phyloP scores from a whole-genome alignment of 2,329 filamentous ascomycete species.

The Tolypocladium tropicale region DNA sequence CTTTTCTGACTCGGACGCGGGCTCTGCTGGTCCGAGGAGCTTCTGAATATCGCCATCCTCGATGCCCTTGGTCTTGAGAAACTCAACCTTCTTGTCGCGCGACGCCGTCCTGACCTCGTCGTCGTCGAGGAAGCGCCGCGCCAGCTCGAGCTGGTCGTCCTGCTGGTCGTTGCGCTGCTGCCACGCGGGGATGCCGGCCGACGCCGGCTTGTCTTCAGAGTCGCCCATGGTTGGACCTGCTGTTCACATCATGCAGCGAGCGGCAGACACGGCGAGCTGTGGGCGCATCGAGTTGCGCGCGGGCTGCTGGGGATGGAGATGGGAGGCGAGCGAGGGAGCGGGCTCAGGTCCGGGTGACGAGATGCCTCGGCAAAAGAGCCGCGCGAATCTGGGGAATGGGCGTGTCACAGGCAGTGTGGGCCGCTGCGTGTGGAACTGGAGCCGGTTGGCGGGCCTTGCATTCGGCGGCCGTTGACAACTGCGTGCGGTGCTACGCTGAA shows the following conservation, averaged over 20 bases:
- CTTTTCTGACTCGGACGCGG: conserved; percentile 5
- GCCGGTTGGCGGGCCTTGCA: not conserved
- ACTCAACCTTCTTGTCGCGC: conserved; percentile 62
- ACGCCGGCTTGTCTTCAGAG: conserved; percentile 15
- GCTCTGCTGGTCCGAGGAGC: conserved; percentile 38
- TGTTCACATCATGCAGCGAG: not conserved
- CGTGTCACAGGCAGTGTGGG: not conserved
- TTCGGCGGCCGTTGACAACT: too few relatives aligned
- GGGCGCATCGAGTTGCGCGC: not conserved
- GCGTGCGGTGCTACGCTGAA: too few relatives aligned
- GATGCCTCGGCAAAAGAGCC: conserved; percentile 5
- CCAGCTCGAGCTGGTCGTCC: conserved; percentile 43
- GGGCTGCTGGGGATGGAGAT: too few relatives aligned
- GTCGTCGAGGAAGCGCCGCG: conserved; percentile 66
- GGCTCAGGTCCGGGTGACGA: conserved; percentile 6
- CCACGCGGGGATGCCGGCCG: conserved; percentile 18
- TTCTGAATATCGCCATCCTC: conserved; percentile 54
- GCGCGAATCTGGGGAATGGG: not conserved
- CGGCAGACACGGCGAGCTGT: not conserved
- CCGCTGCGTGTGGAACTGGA: not conserved
- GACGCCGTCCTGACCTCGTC: conserved; percentile 59
- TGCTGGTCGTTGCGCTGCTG: conserved; percentile 13
- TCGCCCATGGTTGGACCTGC: conserved; percentile 20
- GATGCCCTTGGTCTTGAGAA: conserved; percentile 70
- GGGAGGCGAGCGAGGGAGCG: not conserved